Percentiles rank a stretch among this genome's conserved stretches.
phyloP scores from a whole-genome alignment of 768 basidiomycete genomes.

The Fistulinella prunicolor region DNA sequence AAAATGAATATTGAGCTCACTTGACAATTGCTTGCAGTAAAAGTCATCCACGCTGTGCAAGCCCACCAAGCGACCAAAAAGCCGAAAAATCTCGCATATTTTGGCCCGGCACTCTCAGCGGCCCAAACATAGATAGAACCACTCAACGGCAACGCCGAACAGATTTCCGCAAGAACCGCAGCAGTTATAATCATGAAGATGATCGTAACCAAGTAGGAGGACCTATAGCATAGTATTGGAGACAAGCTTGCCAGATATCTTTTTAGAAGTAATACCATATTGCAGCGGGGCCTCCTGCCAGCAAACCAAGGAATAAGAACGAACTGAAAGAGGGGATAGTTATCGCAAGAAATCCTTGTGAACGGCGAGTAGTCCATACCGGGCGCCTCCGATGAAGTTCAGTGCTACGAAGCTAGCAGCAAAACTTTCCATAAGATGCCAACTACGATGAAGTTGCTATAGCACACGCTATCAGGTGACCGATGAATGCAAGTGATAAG shows the following conservation, averaged over 20 bases:
- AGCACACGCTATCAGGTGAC: conserved; percentile 1
- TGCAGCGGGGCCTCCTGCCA: conserved; percentile 84
- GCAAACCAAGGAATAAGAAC: conserved; percentile 74
- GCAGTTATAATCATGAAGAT: conserved; percentile 89
- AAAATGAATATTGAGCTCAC: conserved; percentile 36
- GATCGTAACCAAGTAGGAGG: conserved; percentile 77
- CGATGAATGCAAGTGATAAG: conserved; percentile 1
- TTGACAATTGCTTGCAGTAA: conserved; percentile 84
- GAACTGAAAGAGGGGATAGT: conserved; percentile 43
- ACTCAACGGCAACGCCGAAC: conserved; percentile 81
- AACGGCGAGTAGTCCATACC: conserved; percentile 40
- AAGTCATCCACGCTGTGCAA: conserved; percentile 96
- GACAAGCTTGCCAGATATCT: neutral
- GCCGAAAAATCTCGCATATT: conserved; percentile 82
- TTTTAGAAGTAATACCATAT: conserved; percentile 54
- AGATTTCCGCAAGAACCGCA: conserved; percentile 83
- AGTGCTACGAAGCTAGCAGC: conserved; percentile 86
- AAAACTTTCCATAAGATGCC: conserved; percentile 82
- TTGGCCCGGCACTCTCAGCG: conserved; percentile 86
- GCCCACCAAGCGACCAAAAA: conserved; percentile 94
- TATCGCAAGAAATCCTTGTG: conserved; percentile 4
- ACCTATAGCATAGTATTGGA: conserved; percentile 53
- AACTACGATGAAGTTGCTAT: conserved; percentile 83
- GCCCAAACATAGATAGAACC: conserved; percentile 97
- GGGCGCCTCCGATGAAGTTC: conserved; percentile 86